phyloP scores from a whole-genome alignment of 2,329 filamentous ascomycete species.

The Monilinia polystroma region DNA sequence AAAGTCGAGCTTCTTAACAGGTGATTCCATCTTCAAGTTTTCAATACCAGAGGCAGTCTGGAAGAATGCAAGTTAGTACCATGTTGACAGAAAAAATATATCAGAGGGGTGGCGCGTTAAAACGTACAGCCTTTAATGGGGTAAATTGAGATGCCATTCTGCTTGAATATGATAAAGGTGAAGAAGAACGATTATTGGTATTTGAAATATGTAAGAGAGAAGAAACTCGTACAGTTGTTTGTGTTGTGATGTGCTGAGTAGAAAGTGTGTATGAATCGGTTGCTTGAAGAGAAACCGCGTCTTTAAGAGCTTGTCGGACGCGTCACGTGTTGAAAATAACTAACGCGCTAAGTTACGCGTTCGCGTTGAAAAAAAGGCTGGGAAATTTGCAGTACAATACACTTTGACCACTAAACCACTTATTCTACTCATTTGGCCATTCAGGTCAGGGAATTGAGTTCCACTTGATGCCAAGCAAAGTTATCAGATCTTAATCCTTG shows the following conservation, averaged over 20 bases:
- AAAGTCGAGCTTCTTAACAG: constrained; percentile 87
- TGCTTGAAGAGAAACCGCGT: constrained; percentile 10
- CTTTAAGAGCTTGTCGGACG: constrained; percentile 17
- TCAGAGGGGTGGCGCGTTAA: constrained; percentile 36
- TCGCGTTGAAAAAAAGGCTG: constrained; percentile 24
- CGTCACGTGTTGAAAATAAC: constrained; percentile 18
- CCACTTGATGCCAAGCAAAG: constrained; percentile 15
- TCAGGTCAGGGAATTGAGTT: background rate
- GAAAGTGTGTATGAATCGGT: constrained; percentile 18
- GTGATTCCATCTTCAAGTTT: constrained; percentile 88
- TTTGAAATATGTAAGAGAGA: constrained; percentile 28
- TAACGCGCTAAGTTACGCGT: constrained; percentile 21
- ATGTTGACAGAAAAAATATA: constrained; percentile 23
- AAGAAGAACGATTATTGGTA: constrained; percentile 21
- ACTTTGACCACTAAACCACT: constrained; percentile 16
- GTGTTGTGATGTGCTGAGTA: background rate
- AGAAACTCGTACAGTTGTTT: constrained; percentile 25
- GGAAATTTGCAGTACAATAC: constrained; percentile 10
- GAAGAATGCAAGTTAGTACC: constrained; percentile 35
- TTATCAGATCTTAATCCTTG: constrained; percentile 36
- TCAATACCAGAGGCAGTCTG: constrained; percentile 86
- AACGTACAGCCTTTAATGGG: constrained; percentile 68
- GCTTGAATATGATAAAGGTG: constrained; percentile 27
- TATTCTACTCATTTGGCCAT: background rate
- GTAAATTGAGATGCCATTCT: constrained; percentile 74